Evolutionary conservation across 257 asterid genomes (phyloP).

Genomic region (Ehretia macrophylla): DNA sequence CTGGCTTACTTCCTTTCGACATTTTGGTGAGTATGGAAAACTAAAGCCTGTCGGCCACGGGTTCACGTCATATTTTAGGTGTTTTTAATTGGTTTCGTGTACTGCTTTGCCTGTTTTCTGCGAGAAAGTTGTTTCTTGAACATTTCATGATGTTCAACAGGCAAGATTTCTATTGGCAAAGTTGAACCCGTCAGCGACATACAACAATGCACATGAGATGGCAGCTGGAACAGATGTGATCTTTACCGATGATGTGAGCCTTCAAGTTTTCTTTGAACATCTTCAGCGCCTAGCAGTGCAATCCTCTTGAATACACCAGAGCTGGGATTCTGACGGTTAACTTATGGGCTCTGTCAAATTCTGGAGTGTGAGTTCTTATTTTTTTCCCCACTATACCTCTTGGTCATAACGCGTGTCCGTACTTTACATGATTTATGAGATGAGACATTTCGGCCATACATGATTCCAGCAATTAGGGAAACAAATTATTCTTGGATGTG

Average conservation of each 20-base stretch:
- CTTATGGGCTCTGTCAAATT: too few relatives aligned
- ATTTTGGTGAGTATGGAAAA: too few relatives aligned
- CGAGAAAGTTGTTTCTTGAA: too few relatives aligned
- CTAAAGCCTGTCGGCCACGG: too few relatives aligned
- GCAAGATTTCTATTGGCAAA: slow-evolving; percentile 95
- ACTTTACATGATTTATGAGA: background rate
- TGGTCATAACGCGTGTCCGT: background rate
- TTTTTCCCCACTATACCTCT: background rate
- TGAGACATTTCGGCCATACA: background rate
- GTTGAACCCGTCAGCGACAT: slow-evolving; percentile 94
- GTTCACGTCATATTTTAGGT: too few relatives aligned
- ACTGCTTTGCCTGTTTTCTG: too few relatives aligned
- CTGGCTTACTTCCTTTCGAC: too few relatives aligned
- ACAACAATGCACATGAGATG: slow-evolving; percentile 79
- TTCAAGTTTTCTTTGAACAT: slow-evolving; percentile 88
- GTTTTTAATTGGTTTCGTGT: too few relatives aligned
- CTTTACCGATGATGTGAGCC: slow-evolving; percentile 93
- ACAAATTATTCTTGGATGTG: too few relatives aligned
- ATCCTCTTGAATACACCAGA: slow-evolving; percentile 38
- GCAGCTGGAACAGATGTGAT: slow-evolving; percentile 83
- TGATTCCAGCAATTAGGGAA: too few relatives aligned
- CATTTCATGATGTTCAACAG: slow-evolving; percentile 34
- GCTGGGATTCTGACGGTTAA: too few relatives aligned
- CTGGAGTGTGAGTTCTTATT: background rate
- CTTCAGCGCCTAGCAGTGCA: slow-evolving; percentile 95